Evolutionary conservation across 2,329 filamentous ascomycete genomes (phyloP).

Genomic region (Balansia obtecta): DNA sequence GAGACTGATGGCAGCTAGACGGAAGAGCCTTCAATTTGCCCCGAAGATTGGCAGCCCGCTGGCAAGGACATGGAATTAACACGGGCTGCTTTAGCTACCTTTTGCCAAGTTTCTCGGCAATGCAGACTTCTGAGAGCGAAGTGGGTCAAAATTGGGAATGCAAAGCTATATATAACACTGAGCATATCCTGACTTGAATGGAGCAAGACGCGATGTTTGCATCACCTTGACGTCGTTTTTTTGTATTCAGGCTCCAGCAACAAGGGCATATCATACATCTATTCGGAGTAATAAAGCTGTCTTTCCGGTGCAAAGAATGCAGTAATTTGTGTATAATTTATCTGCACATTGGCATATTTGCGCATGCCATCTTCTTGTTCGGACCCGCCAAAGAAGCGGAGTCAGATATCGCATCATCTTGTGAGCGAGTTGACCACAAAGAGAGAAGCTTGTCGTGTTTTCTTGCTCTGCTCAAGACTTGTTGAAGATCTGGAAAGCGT

Average conservation of each 20-base stretch:
- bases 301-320: background rate
- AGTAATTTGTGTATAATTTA: background rate
- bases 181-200: background rate
- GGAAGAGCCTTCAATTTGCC: constrained; percentile 68
- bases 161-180: background rate
- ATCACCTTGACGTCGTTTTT: background rate
- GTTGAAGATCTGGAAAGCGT: too few species aligned
- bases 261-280: background rate
- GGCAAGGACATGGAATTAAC: constrained; percentile 39
- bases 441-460: too few species aligned
- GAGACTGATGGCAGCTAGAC: constrained; percentile 56
- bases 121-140: background rate
- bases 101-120: too few species aligned
- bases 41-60: constrained; percentile 65
- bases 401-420: too few species aligned
- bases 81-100: background rate
- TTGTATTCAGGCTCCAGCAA: background rate
- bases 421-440: too few species aligned
- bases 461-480: too few species aligned
- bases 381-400: too few species aligned
- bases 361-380: too few species aligned
- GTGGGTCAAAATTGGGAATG: background rate
- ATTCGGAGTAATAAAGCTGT: background rate
- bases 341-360: background rate
- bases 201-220: background rate